These are phyloP conservation scores for Alternaria gaisen DNA, from an alignment of 2,329 filamentous ascomycete species.

Conservation along the genomic window DNA sequence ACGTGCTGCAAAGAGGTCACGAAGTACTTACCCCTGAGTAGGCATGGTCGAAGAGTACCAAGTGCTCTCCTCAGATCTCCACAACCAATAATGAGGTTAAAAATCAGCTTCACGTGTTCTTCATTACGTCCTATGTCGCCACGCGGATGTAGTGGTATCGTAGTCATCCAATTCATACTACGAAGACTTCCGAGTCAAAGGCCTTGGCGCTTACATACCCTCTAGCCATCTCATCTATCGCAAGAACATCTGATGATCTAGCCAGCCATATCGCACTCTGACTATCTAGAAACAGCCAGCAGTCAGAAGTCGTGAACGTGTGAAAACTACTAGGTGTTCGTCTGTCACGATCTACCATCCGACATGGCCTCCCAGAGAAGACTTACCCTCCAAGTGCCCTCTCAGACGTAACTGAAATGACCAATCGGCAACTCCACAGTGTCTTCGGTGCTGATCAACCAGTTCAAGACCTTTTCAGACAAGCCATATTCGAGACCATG, in stretches of 20 bases:
- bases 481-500: background rate
- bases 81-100: accelerated
- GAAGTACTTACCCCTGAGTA: background rate
- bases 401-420: background rate
- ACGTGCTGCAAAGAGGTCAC: background rate
- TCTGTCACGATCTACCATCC: background rate
- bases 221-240: background rate
- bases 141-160: background rate
- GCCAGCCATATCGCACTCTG: background rate
- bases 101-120: background rate
- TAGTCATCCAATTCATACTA: too few relatives aligned
- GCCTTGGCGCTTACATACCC: accelerated
- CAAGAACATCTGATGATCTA: background rate
- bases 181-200: too few relatives aligned
- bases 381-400: background rate
- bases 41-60: background rate
- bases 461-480: background rate
- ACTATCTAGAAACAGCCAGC: background rate
- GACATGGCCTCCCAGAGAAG: background rate
- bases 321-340: background rate
- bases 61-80: background rate
- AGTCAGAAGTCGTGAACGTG: accelerated
- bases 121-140: background rate
- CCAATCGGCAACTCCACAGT: background rate
- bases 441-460: background rate